Evolutionary conservation across 176 grass and related monocot genomes (phyloP).

Genomic region (Triticum turgidum): DNA sequence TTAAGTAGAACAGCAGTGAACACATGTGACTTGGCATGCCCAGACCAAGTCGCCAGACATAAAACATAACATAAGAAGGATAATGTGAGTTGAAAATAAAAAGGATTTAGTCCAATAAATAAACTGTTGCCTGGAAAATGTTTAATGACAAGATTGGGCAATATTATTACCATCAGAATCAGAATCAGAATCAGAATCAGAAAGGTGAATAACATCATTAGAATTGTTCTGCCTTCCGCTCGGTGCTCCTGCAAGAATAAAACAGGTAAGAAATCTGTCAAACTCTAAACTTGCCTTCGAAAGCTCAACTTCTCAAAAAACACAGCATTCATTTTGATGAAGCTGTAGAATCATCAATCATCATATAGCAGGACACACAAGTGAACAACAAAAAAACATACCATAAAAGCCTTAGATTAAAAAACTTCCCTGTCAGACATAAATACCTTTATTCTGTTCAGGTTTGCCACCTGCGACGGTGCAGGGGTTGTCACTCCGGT

Average conservation of each 20-base stretch:
- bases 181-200: constrained; percentile 40
- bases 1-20: constrained; percentile 17
- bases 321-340: constrained; percentile 4
- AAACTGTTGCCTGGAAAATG: constrained; percentile 23
- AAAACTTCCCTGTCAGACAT: not conserved
- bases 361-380: constrained; percentile 21
- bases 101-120: not conserved
- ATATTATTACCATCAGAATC: constrained; percentile 66
- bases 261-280: constrained; percentile 14
- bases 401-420: not conserved
- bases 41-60: constrained; percentile 10
- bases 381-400: not conserved
- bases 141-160: constrained; percentile 5
- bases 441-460: not conserved
- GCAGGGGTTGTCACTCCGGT: not conserved
- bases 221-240: constrained; percentile 24
- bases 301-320: constrained; percentile 20
- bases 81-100: not conserved
- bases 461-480: not conserved
- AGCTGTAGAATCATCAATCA: constrained; percentile 14
- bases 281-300: not conserved
- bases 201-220: constrained; percentile 34
- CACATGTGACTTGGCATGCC: not conserved
- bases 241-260: constrained; percentile 3
- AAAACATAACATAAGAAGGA: constrained; percentile 9